Percentiles rank a stretch among this genome's conserved stretches.
Conservation (phyloP, 805 yeast species). For the Kodamaea jinghongensis region DNA sequence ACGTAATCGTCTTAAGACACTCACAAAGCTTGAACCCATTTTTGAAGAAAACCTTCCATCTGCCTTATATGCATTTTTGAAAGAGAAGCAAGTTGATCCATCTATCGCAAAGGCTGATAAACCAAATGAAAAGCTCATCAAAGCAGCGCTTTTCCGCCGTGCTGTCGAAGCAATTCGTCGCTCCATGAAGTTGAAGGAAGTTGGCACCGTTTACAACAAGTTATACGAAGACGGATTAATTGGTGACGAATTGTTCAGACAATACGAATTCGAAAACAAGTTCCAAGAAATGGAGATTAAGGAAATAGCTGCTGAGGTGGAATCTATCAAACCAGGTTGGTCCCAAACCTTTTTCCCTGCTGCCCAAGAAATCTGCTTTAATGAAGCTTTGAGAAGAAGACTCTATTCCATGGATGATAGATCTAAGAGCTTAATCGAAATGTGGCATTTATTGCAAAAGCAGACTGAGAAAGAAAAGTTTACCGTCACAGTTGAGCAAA, state of each 20-base stretch:
- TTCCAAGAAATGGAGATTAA: slow-evolving; percentile 78
- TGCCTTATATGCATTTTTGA: slow-evolving; percentile 60
- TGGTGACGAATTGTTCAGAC: slow-evolving; percentile 84
- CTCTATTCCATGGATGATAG: slow-evolving; percentile 44
- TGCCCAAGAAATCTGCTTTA: slow-evolving; percentile 87
- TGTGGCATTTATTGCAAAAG: slow-evolving; percentile 33
- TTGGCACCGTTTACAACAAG: slow-evolving; percentile 62
- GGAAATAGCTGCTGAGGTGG: slow-evolving; percentile 74
- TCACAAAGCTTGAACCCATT: slow-evolving; percentile 65
- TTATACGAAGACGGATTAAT: slow-evolving; percentile 85
- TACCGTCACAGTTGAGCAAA: slow-evolving; percentile 5
- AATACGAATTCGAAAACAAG: slow-evolving; percentile 74
- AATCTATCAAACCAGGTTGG: slow-evolving; percentile 75
- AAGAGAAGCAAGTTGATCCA: slow-evolving; percentile 38
- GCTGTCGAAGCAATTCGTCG: slow-evolving; percentile 88
- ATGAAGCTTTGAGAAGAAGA: slow-evolving; percentile 86
- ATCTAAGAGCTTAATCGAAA: slow-evolving; percentile 26
- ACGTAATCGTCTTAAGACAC: slow-evolving; percentile 48
- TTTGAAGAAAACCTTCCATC: slow-evolving; percentile 67
- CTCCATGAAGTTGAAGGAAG: slow-evolving; percentile 76
- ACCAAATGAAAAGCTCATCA: slow-evolving; percentile 75
- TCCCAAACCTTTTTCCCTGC: slow-evolving; percentile 69
- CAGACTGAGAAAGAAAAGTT: slow-evolving; percentile 7
- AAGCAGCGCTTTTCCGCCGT: slow-evolving; percentile 54
- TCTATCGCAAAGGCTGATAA: slow-evolving; percentile 40